phyloP scores from a whole-genome alignment of 768 basidiomycete genomes.

The Amanita inopinata region DNA sequence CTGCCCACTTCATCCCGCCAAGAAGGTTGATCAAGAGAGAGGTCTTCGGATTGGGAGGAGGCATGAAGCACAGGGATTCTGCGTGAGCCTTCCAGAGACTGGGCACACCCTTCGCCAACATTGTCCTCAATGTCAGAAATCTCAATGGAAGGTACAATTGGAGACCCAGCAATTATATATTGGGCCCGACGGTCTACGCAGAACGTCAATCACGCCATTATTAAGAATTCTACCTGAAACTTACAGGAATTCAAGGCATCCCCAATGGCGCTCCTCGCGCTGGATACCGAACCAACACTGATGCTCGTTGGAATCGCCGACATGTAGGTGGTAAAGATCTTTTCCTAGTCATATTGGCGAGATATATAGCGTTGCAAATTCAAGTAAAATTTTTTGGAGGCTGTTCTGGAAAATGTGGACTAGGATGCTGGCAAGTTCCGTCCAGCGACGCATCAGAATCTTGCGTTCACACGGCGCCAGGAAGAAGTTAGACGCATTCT shows the following conservation, averaged over 20 bases:
- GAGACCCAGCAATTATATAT: slow-evolving; percentile 51
- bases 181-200: slow-evolving; percentile 57
- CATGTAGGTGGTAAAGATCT: slow-evolving; percentile 22
- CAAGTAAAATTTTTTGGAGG: too few relatives aligned
- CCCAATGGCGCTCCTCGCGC: slow-evolving; percentile 32
- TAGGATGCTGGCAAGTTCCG: too few relatives aligned
- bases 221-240: slow-evolving; percentile 11
- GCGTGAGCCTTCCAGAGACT: slow-evolving; percentile 13
- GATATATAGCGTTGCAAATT: too few relatives aligned
- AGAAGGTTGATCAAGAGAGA: slow-evolving; percentile 19
- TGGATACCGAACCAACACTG: slow-evolving; percentile 37
- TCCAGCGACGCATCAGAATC: too few relatives aligned
- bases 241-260: slow-evolving; percentile 56
- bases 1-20: slow-evolving; percentile 25
- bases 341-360: too few relatives aligned
- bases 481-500: too few relatives aligned
- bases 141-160: slow-evolving; percentile 41
- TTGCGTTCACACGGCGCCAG: too few relatives aligned
- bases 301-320: slow-evolving; percentile 38
- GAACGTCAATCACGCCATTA: slow-evolving; percentile 7
- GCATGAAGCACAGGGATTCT: slow-evolving; percentile 2
- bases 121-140: slow-evolving; percentile 28
- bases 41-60: slow-evolving; percentile 14
- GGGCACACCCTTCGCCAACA: slow-evolving; percentile 21
- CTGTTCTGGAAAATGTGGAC: background rate